phyloP scores from a whole-genome alignment of 2,329 filamentous ascomycete species.

The Botrytis galanthina region DNA sequence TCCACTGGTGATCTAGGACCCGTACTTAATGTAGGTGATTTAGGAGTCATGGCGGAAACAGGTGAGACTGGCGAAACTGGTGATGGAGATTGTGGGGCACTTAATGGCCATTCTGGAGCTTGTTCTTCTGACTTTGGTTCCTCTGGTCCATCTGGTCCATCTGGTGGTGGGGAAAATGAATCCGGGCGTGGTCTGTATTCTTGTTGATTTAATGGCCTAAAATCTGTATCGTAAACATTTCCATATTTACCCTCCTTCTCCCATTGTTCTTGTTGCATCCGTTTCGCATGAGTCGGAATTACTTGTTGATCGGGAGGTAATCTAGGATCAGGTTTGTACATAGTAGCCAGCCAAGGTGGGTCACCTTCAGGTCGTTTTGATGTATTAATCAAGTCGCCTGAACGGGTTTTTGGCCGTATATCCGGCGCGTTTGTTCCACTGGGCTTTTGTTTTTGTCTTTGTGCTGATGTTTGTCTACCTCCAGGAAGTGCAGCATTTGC shows the following conservation, averaged over 20 bases:
- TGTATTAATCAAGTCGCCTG: constrained; percentile 51
- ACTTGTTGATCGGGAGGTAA: constrained; percentile 94
- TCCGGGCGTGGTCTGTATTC: constrained; percentile 74
- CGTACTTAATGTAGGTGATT: constrained; percentile 49
- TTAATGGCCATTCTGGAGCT: constrained; percentile 60
- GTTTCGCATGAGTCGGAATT: constrained; percentile 86
- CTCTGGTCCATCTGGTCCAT: constrained; percentile 16
- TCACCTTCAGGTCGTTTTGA: constrained; percentile 79
- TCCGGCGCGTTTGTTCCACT: constrained; percentile 48
- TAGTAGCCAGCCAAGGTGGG: constrained; percentile 89
- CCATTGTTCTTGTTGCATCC: constrained; percentile 93
- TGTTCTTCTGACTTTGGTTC: constrained; percentile 29
- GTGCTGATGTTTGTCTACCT: constrained; percentile 38
- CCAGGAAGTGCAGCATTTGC: constrained; percentile 23
- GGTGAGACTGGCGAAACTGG: not conserved
- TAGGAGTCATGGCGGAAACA: constrained; percentile 34
- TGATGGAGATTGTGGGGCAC: constrained; percentile 28
- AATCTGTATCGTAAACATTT: constrained; percentile 81
- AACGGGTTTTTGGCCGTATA: constrained; percentile 61
- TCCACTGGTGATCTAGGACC: constrained; percentile 46
- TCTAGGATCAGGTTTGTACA: constrained; percentile 93
- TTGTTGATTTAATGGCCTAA: constrained; percentile 69
- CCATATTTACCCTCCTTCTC: constrained; percentile 87
- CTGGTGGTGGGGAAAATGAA: constrained; percentile 47
- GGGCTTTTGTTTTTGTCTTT: constrained; percentile 59